phyloP scores from a whole-genome alignment of 148 eudicot genomes.

The Persicaria tinctoria region DNA sequence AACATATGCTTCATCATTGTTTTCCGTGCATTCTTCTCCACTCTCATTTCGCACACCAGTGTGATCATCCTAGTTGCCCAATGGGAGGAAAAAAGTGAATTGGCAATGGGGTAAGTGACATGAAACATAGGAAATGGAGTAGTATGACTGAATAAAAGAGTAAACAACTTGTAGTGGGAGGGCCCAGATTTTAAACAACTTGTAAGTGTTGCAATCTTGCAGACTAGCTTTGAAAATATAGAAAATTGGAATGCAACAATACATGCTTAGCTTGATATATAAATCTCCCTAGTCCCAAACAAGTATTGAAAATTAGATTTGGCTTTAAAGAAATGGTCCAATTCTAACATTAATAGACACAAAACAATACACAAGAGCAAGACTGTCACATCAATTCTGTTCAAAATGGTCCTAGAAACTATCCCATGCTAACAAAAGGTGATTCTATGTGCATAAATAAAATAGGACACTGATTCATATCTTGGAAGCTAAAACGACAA shows the following conservation, averaged over 20 bases:
- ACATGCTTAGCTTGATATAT: neutral
- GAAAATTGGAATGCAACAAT: neutral
- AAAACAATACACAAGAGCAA: neutral
- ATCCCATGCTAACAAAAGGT: neutral
- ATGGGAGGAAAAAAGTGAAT: slow-evolving; percentile 15
- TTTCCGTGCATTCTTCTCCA: slow-evolving; percentile 55
- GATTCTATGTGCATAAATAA: too few relatives aligned
- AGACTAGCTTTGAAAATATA: neutral
- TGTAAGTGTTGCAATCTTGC: too few relatives aligned
- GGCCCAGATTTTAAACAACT: neutral
- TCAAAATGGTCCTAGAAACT: neutral
- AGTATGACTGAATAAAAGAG: neutral
- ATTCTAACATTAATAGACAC: neutral
- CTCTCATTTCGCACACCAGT: slow-evolving; percentile 43
- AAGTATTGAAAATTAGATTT: neutral
- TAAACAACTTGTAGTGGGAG: neutral
- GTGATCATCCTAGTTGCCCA: slow-evolving; percentile 42
- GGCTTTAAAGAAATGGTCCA: neutral
- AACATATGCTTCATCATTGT: slow-evolving; percentile 73
- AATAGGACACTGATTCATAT: too few relatives aligned
- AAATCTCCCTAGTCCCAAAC: neutral
- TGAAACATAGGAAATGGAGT: neutral
- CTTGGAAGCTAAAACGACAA: neutral
- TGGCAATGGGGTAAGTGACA: neutral
- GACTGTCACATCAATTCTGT: neutral